These are phyloP conservation scores for Takashimella tepidaria DNA, from an alignment of 1,284 basidiomycete species.

Conservation along the genomic window DNA sequence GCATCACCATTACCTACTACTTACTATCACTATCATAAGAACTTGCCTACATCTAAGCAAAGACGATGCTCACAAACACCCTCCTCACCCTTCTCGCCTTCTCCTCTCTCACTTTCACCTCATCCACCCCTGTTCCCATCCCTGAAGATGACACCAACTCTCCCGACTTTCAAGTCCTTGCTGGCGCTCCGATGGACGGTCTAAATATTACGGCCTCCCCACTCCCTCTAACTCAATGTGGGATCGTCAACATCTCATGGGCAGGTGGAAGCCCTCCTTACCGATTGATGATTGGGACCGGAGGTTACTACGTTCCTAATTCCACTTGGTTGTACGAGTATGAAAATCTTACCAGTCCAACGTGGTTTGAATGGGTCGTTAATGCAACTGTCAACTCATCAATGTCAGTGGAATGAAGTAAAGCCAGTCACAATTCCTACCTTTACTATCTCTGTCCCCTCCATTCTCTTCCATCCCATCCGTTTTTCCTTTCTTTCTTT, in stretches of 20 bases:
- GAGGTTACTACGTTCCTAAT: neutral
- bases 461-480: neutral
- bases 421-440: neutral
- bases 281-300: neutral
- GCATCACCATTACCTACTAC: too few relatives aligned
- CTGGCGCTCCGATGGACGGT: slow-evolving; percentile 1
- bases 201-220: slow-evolving; percentile 1
- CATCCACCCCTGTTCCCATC: too few relatives aligned
- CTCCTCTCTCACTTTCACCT: neutral
- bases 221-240: neutral
- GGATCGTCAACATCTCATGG: neutral
- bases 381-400: neutral
- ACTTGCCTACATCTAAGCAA: too few relatives aligned
- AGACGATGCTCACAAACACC: neutral
- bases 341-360: neutral
- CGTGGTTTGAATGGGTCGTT: neutral
- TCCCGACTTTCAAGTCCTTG: neutral
- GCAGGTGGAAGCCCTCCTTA: neutral
- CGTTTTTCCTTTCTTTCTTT: too few relatives aligned
- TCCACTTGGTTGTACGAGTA: neutral
- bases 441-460: neutral
- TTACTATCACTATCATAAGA: too few relatives aligned
- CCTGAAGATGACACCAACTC: neutral
- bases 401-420: neutral
- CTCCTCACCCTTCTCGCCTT: neutral